A percentile compares a stretch with the other conserved stretches of the same genome.
phyloP scores from a whole-genome alignment of 495 filamentous ascomycete genomes.

The Xylaria grammica region DNA sequence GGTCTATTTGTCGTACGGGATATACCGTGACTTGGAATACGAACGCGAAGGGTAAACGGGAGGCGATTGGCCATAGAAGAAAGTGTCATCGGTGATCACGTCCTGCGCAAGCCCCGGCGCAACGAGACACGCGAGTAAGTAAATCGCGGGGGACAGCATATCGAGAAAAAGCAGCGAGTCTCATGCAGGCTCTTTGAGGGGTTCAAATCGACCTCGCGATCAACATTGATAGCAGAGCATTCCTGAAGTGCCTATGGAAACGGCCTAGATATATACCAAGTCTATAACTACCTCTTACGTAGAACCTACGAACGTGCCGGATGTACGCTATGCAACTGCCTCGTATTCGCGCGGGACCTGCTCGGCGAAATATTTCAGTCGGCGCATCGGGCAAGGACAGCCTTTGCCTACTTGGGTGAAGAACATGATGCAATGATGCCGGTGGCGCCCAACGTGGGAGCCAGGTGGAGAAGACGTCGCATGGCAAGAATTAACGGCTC shows the following conservation, averaged over 20 bases:
- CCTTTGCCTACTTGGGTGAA: background rate
- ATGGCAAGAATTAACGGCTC: background rate
- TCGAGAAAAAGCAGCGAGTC: constrained; percentile 12
- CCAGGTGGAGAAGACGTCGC: background rate
- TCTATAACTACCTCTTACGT: too few species aligned
- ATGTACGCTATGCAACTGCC: background rate
- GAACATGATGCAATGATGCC: constrained; percentile 7
- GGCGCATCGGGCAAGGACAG: background rate
- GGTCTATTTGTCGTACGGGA: constrained; percentile 15
- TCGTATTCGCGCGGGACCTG: background rate
- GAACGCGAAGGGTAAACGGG: constrained; percentile 63
- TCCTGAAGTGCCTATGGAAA: too few species aligned
- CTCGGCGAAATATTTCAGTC: background rate
- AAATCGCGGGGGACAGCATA: constrained; percentile 31
- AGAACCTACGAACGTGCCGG: background rate
- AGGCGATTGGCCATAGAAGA: constrained; percentile 63
- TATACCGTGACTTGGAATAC: constrained; percentile 16
- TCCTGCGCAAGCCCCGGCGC: constrained; percentile 35
- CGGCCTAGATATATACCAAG: too few species aligned
- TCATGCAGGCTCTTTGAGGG: background rate
- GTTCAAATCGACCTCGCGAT: background rate
- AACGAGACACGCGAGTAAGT: constrained; percentile 40
- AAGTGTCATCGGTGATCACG: constrained; percentile 48
- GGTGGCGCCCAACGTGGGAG: background rate
- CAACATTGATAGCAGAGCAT: too few species aligned